A percentile compares a stretch with the other conserved stretches of the same genome.
These are phyloP conservation scores for Solanum gandarillasii DNA, from an alignment of 257 asterid species.

Conservation along the genomic window DNA sequence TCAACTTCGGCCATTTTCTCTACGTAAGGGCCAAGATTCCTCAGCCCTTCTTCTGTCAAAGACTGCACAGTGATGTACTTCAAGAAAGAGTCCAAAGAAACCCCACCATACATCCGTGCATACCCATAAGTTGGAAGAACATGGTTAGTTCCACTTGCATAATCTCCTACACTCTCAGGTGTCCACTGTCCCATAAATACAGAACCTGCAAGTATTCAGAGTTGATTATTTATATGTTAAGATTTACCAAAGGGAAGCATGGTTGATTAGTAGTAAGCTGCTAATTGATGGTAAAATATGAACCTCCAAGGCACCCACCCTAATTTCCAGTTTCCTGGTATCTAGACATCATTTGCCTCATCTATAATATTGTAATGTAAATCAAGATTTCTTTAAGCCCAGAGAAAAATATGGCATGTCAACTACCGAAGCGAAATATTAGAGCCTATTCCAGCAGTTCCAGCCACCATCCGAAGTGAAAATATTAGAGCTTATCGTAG, in stretches of 20 bases:
- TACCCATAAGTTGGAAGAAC: conserved; percentile 97
- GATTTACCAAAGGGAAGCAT: not conserved
- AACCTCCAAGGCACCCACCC: not conserved
- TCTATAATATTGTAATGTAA: not conserved
- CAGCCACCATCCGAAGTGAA: not conserved
- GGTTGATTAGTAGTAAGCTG: not conserved
- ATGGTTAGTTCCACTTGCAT: conserved; percentile 93
- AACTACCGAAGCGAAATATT: not conserved
- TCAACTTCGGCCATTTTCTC: conserved; percentile 87
- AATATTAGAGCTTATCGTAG: not conserved
- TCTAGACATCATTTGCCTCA: not conserved
- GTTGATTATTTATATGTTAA: not conserved
- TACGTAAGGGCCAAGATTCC: conserved; percentile 85
- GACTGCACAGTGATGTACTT: conserved; percentile 86
- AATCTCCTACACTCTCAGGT: conserved; percentile 91
- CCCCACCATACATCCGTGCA: conserved; percentile 90
- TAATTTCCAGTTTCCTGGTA: not conserved
- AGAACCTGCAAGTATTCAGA: conserved; percentile 44
- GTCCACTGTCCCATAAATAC: conserved; percentile 87
- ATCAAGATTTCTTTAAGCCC: not conserved
- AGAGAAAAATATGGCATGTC: not conserved
- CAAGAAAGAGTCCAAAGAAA: conserved; percentile 79
- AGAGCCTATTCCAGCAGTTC: not conserved
- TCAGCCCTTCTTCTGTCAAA: conserved; percentile 79
- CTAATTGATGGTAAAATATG: not conserved